These are phyloP conservation scores for Aspergillus costaricaensis DNA, from an alignment of 2,329 filamentous ascomycete genomes.

Conservation along the genomic window DNA sequence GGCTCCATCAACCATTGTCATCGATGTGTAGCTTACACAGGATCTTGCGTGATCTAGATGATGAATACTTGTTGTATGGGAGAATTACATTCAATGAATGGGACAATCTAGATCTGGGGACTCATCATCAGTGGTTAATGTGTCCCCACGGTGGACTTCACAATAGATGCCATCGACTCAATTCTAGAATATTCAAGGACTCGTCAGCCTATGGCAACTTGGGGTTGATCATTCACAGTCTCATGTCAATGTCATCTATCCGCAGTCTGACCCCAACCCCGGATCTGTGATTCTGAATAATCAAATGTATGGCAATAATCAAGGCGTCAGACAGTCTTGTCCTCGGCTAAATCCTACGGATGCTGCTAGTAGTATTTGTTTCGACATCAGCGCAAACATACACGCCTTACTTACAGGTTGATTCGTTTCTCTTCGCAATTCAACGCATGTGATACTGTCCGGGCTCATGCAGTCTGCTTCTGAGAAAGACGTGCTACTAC, in stretches of 20 bases:
- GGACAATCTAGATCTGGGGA: too few species aligned
- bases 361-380: background rate
- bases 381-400: background rate
- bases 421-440: background rate
- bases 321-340: background rate
- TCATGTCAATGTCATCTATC: too few species aligned
- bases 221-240: too few species aligned
- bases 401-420: background rate
- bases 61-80: too few species aligned
- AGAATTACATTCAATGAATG: too few species aligned
- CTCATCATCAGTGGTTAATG: too few species aligned
- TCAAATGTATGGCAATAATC: background rate
- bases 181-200: too few species aligned
- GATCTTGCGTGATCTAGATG: background rate
- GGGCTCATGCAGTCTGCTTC: background rate
- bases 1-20: background rate
- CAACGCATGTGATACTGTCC: background rate
- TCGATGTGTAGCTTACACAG: background rate
- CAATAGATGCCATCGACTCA: too few species aligned
- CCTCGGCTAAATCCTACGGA: conserved; percentile 1
- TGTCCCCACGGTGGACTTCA: too few species aligned
- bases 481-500: background rate
- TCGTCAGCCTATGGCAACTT: background rate
- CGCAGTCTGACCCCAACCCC: background rate
- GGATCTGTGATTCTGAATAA: background rate